Evolutionary conservation across 768 basidiomycete species (phyloP).

Genomic region (Lyophyllum shimeji): DNA sequence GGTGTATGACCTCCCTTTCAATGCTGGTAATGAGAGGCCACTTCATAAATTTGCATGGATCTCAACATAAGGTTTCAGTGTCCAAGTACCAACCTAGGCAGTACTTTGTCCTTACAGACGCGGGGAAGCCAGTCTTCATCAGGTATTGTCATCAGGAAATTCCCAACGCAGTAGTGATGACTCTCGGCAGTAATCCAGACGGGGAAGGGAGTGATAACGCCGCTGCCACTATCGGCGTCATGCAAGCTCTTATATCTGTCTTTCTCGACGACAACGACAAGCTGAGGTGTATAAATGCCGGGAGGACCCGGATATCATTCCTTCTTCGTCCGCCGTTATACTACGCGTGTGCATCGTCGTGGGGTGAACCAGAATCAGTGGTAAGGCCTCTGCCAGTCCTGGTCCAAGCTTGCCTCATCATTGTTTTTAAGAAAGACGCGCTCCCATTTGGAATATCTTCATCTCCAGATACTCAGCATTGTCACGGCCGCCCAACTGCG

Average conservation of each 20-base stretch:
- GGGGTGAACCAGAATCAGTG: conserved; percentile 96
- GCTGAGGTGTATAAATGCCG: conserved; percentile 79
- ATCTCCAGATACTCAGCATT: conserved; percentile 90
- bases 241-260: conserved; percentile 94
- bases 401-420: conserved; percentile 18
- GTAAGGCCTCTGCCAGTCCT: conserved; percentile 46
- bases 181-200: conserved; percentile 43
- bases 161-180: not conserved
- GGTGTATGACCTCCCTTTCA: conserved; percentile 39
- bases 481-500: conserved; percentile 84
- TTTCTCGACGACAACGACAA: conserved; percentile 93
- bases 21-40: conserved; percentile 31
- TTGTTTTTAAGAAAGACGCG: conserved; percentile 78
- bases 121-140: conserved; percentile 96
- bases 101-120: conserved; percentile 92
- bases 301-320: conserved; percentile 82
- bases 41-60: not conserved
- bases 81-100: conserved; percentile 57
- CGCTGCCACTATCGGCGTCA: conserved; percentile 84
- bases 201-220: conserved; percentile 62
- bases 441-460: conserved; percentile 91
- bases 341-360: conserved; percentile 86
- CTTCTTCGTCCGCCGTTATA: conserved; percentile 86
- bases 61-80: conserved; percentile 25
- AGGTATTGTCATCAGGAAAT: conserved; percentile 49